Base-by-base conservation (phyloP, 2,329 filamentous ascomycete species). In the Fusarium chlamydosporum region DNA sequence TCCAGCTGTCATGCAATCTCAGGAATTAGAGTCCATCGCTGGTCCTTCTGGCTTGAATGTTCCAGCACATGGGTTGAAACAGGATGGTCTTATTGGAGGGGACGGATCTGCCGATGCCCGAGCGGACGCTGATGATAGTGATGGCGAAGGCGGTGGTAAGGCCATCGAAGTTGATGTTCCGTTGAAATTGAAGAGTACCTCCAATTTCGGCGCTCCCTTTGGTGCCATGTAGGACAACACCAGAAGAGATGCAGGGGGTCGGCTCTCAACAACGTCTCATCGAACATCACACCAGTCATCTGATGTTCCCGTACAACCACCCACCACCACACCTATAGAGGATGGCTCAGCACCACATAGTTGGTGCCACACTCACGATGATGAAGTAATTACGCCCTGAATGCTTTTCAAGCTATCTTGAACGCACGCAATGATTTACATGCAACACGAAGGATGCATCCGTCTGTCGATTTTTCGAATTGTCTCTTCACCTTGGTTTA, bases 181-280 rank as follows among this genome's bases (percentile, higher is more conserved):
- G 2, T 76, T 85, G 31, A 83, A 80, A 70, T 74, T 85, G 40
- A 83, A 77, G 70, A 78, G 73, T 27, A 83, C 80, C 18, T 80
- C 76, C 64, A 85, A 85, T 67, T 85, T 85, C 72, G 83, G 83
- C 13, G 80, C 81, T 20, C 82, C 82, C 2, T 82, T 84, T 66
- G 82, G 82, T 34, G 66, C 67, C 33, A 67, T 75, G 47, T 78
- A 76, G 69, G 56, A 42, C 46, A 55, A 57, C 35, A 48, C 48
- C 54, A 45, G 41, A 47, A 45, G 34, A 47, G 20, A 37, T 46
- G 37, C 45, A 33, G 51, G 33, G 10, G 18, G 48, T 47, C 37
- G 40, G 10, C 48, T 47, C 26, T 34, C 40, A 12, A 45, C 12
- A 20, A 42, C 23, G 23, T 35, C 53, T 37, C 29, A 27, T 35